Base-by-base conservation (phyloP, 2,329 filamentous ascomycete genomes). In the Aspergillus pseudoviridinutans region DNA sequence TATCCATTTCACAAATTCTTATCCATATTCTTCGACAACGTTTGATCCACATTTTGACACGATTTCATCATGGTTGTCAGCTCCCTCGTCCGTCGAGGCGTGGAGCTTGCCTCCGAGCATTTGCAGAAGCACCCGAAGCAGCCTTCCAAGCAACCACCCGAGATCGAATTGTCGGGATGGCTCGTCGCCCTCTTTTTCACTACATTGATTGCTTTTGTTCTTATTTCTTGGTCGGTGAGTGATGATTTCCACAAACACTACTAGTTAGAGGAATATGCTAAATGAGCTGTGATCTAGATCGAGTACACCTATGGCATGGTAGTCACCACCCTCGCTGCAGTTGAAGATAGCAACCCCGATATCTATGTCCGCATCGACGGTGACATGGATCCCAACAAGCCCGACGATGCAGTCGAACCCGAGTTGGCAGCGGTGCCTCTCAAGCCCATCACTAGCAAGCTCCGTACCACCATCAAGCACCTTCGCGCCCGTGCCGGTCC, bases 401-500 rank as follows among this genome's bases (percentile, higher is more conserved):
- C 64, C 8, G 61, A 70, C 27, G 68, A 71, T 24, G 66, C 74
- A 35, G 78, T 80, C 53, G 79, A 79, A 41, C 68, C 72, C 6
- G 71, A 81, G 50, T 59, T 69, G 47, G 71, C 72, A 63, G 76
- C 82, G 56, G 73, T 81, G 61, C 76, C 78, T 60, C 76, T 80
- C 63, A 79, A 81, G 70, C 85, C 84, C 55, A 81, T 89, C 67
- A 90, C 87, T 38, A 78, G 80, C 54, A 83, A 78, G 62, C 82
- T 89, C 67, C 79, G 81, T 58, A 77, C 76, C 9, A 84, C 86
- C 2, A 72, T 87, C 59, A 75, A 74, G 53, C 86, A 88, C 59
- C 80, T 97, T 49, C 79, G 80, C 62, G 77, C 83, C 50, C 77
- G 84, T 62, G 86, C 82, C 59, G 90, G 91, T 61, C 82, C 82